Evolutionary conservation across 805 yeast species (phyloP), one percentile per base, ranked within the genome.

Genomic region (Lipomyces sp.): DNA sequence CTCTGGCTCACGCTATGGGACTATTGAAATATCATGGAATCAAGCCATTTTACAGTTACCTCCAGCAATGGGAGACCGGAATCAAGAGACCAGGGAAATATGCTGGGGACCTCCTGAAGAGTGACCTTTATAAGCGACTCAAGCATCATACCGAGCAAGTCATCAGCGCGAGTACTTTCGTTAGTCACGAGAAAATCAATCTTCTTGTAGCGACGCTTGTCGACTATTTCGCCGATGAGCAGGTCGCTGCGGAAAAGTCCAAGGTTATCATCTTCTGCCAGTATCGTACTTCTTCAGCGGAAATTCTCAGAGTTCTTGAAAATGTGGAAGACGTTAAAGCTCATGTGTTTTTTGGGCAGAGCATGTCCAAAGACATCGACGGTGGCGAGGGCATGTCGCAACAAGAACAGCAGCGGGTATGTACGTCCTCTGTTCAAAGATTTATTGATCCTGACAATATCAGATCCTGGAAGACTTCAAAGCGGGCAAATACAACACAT

Each of bases 361-460:
- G 97, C 0, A 85, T 84, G 8, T 62, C 59, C 18, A 74, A 69
- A 62, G 69, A 61, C 39, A 34, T 53, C 57, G 78, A 75, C 57
- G 76, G 78, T 60, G 96, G 96, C 0, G 93, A 90, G 55, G 98
- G 98, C 6, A 94, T 95, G 98, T 87, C 86, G 48, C 99, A 95
- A 74, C 90, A 90, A 73, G 83, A 85, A 55, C 99, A 95, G 74
- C 92, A 91, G 71, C 88, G 87, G 64, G 83, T 91, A 60, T 51
- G 54, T 34, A 24, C 30, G 13, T 35, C 13, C 13, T 63, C 18
- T 1, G 15, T 4, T 10, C 7, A 10, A 10, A 10, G 37, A n/a
- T n/a, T 32, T 18, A 34, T 4, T 29, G 4, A 24, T 32, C n/a
- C 62, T 39, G 56, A 59, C 48, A 8, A 29, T 29, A n/a, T 34